A percentile compares a stretch with the other conserved stretches of the same genome.
phyloP scores from a whole-genome alignment of 1,284 basidiomycete genomes.

The Xerocomus nothofagi region DNA sequence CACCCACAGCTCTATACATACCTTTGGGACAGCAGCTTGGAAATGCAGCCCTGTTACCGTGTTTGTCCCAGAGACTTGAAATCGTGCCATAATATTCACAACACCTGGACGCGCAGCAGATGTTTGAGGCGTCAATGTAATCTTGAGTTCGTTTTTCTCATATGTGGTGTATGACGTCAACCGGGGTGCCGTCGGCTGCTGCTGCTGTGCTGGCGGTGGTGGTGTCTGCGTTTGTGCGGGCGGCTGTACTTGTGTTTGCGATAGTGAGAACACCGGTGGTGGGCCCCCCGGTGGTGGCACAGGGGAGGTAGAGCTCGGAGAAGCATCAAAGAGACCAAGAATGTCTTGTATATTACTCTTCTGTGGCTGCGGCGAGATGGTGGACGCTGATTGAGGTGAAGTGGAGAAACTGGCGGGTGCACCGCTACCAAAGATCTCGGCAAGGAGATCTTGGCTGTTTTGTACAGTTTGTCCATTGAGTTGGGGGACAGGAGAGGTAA shows the following conservation, averaged over 20 bases:
- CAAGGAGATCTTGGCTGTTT: slow-evolving; percentile 87
- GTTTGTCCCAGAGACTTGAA: slow-evolving; percentile 65
- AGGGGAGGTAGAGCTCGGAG: slow-evolving; percentile 39
- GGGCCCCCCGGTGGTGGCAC: slow-evolving; percentile 29
- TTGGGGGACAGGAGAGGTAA: slow-evolving; percentile 39
- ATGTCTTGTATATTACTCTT: slow-evolving; percentile 84
- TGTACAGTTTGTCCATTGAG: slow-evolving; percentile 50
- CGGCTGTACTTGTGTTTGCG: slow-evolving; percentile 38
- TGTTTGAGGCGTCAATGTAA: slow-evolving; percentile 87
- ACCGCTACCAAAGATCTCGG: slow-evolving; percentile 86
- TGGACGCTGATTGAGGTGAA: slow-evolving; percentile 41
- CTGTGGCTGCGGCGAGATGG: slow-evolving; percentile 46
- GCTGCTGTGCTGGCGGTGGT: slow-evolving; percentile 36
- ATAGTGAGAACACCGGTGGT: slow-evolving; percentile 37
- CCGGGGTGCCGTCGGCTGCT: slow-evolving; percentile 47
- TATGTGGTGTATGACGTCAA: slow-evolving; percentile 84
- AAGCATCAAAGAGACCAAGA: slow-evolving; percentile 80
- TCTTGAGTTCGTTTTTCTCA: slow-evolving; percentile 86
- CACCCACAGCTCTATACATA: slow-evolving; percentile 34
- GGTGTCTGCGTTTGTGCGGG: slow-evolving; percentile 32
- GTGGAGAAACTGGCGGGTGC: slow-evolving; percentile 39
- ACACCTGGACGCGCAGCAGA: slow-evolving; percentile 79
- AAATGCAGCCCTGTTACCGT: slow-evolving; percentile 75
- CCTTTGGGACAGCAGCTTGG: slow-evolving; percentile 98
- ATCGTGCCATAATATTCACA: slow-evolving; percentile 88